Base-by-base conservation (phyloP, 2,329 filamentous ascomycete species). In the Aspergillaceae sp. region DNA sequence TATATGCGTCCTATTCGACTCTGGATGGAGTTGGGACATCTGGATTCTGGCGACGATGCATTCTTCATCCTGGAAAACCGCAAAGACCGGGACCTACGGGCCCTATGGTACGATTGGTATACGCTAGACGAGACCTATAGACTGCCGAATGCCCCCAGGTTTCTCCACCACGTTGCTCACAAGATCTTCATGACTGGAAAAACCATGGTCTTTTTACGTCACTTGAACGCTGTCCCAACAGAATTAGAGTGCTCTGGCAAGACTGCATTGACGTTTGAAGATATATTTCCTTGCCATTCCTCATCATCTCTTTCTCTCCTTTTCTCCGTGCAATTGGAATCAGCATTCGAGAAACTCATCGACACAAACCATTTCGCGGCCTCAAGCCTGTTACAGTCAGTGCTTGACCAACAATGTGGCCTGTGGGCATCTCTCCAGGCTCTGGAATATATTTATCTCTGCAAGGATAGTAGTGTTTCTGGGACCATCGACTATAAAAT, bases 131-230 rank as follows among this genome's bases (percentile, higher is more conserved):
- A 75, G 3, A 72, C 80, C 4, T 43, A 53, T 37, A 80, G 82
- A 10, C 67, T 69, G 1, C 64, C 89, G 1, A 80, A 84, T 55
- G 82, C 84, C 0, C 90, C 91, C 0, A 75, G 70, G 2, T 96
- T 95, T 53, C 73, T 96, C 4, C 79, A 82, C 35, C 76, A 83
- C 2, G 78, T 83, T 2, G 80, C 80, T 0, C 69, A 73, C 27
- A 85, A 82, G 51, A 87, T 96, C 34, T 91, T 95, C 57, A 88
- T 83, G 1, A 83, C 87, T 1, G 91, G 91, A 0, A 96, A 96
- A 66, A 94, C 85, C 56, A 83, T 92, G 46, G 80, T 92, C 1
- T 84, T 96, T 40, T 69, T 96, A n/a, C 83, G 83, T 49, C 78
- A 84, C 41, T 72, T 95, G 7, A 82, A 36, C 73, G 76, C 46